Percentiles rank a stretch among this genome's conserved stretches.
Evolutionary conservation across 805 yeast genomes (phyloP).

Genomic region (Grigorovia humatica): DNA sequence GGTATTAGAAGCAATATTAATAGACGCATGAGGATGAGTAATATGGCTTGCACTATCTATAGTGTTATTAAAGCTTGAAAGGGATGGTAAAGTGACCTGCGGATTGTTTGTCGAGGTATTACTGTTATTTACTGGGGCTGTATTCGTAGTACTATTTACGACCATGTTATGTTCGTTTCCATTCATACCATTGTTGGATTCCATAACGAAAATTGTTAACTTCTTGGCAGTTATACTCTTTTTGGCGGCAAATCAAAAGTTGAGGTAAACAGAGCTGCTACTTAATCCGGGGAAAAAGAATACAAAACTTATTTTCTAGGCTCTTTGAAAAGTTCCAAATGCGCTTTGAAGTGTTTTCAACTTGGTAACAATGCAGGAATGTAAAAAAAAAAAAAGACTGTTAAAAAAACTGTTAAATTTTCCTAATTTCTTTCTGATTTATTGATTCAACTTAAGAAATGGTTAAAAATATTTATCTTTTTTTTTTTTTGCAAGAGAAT

Average conservation of each 20-base stretch:
- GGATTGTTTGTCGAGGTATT: not conserved
- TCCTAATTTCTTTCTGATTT: too few relatives aligned
- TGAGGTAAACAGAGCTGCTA: not conserved
- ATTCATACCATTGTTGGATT: not conserved
- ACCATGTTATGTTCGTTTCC: not conserved
- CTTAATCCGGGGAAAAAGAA: too few relatives aligned
- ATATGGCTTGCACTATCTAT: conserved; percentile 7
- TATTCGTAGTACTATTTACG: not conserved
- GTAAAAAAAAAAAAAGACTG: not conserved
- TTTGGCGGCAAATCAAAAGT: not conserved
- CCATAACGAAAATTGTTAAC: too few relatives aligned
- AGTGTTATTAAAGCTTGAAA: conserved; percentile 2
- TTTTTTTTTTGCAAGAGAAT: not conserved
- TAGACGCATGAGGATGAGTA: conserved; percentile 12
- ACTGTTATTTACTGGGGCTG: not conserved
- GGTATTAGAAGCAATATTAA: conserved; percentile 11
- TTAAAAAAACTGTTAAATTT: too few relatives aligned
- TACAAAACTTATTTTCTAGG: too few relatives aligned
- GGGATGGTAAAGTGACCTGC: conserved; percentile 5
- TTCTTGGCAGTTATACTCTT: too few relatives aligned
- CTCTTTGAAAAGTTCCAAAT: too few relatives aligned
- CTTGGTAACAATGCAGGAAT: not conserved
- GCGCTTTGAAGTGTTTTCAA: too few relatives aligned
- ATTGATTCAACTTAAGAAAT: not conserved
- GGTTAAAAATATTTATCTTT: not conserved